Percentiles rank a stretch among this genome's conserved stretches.
Conservation (phyloP, 208 protist species). For the Wallacemonas sp. region DNA sequence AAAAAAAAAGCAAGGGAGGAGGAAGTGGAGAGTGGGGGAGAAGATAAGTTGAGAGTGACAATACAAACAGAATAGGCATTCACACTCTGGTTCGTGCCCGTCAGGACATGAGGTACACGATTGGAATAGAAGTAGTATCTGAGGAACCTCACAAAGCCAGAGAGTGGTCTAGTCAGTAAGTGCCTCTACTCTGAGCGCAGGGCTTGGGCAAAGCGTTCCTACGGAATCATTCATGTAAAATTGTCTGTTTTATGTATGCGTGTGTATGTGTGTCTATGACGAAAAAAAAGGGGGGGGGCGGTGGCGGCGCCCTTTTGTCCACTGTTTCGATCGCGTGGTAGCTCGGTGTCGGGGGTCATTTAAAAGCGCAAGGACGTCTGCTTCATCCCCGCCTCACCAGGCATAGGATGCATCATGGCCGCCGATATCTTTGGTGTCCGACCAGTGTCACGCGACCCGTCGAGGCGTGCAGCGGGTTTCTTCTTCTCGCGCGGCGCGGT, state of each 20-base stretch:
- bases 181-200: too few species aligned
- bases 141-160: too few species aligned
- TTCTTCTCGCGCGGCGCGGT: neutral
- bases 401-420: constrained; percentile 1
- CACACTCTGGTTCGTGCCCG: too few species aligned
- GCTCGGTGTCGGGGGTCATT: too few species aligned
- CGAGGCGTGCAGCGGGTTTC: neutral
- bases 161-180: too few species aligned
- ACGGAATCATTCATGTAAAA: too few species aligned
- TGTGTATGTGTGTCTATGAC: constrained; percentile 1
- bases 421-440: neutral
- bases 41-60: neutral
- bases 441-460: neutral
- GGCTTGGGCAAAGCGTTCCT: too few species aligned
- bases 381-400: neutral
- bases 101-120: too few species aligned
- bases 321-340: too few species aligned
- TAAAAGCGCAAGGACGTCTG: constrained; percentile 37
- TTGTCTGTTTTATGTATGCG: neutral
- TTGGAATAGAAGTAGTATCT: too few species aligned
- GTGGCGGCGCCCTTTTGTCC: too few species aligned
- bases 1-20: neutral
- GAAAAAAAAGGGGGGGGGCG: too few species aligned
- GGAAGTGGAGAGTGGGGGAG: neutral
- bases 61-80: neutral